A percentile compares a stretch with the other conserved stretches of the same genome.
Conservation (phyloP, 331 rosid genomes). For the Acacia pycnantha region DNA sequence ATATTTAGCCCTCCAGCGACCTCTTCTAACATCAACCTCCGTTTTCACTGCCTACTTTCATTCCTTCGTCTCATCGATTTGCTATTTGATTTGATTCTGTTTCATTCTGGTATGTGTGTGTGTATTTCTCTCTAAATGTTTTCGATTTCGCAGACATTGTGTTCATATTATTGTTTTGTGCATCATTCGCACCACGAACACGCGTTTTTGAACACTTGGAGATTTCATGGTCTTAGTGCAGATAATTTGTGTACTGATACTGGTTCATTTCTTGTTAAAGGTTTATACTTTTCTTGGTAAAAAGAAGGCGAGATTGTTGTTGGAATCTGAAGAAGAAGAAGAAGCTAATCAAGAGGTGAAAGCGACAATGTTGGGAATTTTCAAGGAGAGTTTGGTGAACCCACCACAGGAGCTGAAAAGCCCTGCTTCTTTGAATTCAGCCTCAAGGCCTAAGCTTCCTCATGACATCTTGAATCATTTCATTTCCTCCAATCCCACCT, state of each 20-base stretch:
- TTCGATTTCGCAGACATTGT: background rate
- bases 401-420: constrained; percentile 93
- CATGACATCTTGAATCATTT: constrained; percentile 56
- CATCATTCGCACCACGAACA: background rate
- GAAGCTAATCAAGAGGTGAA: background rate
- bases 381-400: constrained; percentile 67
- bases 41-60: constrained; percentile 21
- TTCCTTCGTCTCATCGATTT: background rate
- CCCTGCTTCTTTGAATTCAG: constrained; percentile 55
- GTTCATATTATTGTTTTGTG: background rate
- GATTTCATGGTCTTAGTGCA: constrained; percentile 23
- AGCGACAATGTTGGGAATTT: constrained; percentile 68
- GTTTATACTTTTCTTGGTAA: constrained; percentile 15
- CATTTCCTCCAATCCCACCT: constrained; percentile 41
- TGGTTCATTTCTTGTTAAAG: constrained; percentile 35
- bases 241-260: constrained; percentile 33
- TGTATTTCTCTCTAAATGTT: background rate
- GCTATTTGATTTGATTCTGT: background rate
- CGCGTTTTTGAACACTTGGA: background rate
- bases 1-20: background rate
- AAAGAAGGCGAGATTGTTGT: background rate
- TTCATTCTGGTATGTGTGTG: constrained; percentile 22
- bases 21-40: constrained; percentile 25
- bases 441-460: constrained; percentile 50
- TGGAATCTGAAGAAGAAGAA: constrained; percentile 14